These are phyloP conservation scores for Paraphaeosphaeria sporulosa DNA, from an alignment of 2,329 filamentous ascomycete species.

Conservation along the genomic window DNA sequence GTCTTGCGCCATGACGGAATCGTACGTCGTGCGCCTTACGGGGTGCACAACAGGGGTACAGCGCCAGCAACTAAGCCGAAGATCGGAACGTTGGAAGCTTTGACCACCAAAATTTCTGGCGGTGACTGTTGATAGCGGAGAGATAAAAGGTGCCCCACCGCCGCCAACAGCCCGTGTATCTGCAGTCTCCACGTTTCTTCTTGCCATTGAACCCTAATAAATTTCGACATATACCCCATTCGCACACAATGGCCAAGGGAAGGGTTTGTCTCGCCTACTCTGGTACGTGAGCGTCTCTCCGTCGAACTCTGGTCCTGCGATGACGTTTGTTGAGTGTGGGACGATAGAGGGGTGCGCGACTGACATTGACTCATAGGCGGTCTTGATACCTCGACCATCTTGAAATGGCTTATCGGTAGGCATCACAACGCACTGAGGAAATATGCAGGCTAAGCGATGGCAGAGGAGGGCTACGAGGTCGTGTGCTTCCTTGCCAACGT, in stretches of 20 bases:
- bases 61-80: constrained; percentile 20
- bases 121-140: constrained; percentile 11
- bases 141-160: constrained; percentile 18
- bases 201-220: constrained; percentile 18
- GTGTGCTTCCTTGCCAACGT: constrained; percentile 65
- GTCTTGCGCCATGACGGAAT: background rate
- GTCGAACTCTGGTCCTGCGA: background rate
- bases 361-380: constrained; percentile 53
- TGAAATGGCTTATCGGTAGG: constrained; percentile 48
- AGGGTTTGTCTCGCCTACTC: constrained; percentile 60
- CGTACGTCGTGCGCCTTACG: background rate
- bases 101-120: constrained; percentile 24
- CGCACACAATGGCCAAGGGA: constrained; percentile 47
- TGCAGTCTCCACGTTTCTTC: background rate
- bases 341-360: constrained; percentile 10
- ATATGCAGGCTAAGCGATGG: constrained; percentile 16
- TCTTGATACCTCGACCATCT: constrained; percentile 64
- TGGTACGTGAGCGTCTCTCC: constrained; percentile 35
- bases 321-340: background rate
- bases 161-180: constrained; percentile 1
- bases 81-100: constrained; percentile 23
- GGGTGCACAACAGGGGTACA: constrained; percentile 3
- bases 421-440: background rate
- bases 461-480: constrained; percentile 66
- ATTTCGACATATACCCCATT: background rate